Base-by-base conservation (phyloP, 768 basidiomycete genomes). In the Dioszegia aurantiaca region DNA sequence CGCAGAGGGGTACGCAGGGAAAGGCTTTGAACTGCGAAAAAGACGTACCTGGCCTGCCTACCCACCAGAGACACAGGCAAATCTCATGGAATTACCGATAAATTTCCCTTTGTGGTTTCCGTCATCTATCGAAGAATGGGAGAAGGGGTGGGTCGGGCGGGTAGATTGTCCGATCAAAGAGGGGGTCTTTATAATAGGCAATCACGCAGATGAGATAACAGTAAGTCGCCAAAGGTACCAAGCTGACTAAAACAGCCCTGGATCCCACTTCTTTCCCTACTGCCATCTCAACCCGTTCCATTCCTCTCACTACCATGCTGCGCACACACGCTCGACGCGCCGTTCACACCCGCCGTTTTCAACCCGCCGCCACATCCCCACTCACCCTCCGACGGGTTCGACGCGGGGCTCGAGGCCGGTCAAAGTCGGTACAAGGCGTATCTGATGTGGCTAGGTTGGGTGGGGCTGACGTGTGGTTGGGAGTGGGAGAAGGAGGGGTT, bases 151-250 rank as follows among this genome's bases (percentile, higher is more conserved):
- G 73, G 23, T 30, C 16, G 63, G 63, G 1, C 59, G 61, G 52
- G 61, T 61, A 4, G 41, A 52, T 2, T 67, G 78, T 26, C 73
- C 74, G 47, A 72, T 84, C 49, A 69, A 68, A 8, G 78, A 79
- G 0, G 84, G 81, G 0, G 77, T 80, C 2, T 98, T 95, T 77
- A 77, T 98, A 57, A 87, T 98, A 48, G 91, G 89, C 9, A 97
- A 97, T 78, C 94, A 98, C 75, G 88, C 93, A 0, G 94, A 98
- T 78, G 94, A 98, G 67, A 80, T 98, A 17, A 93, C 93, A 12
- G 76, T 77, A 31, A 59, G 74, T 47, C 23, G 16, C 27, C n/a
- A 37, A 26, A 16, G 17, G 28, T 52, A 8, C 36, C 14, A 6
- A 4, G 44, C 55, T 57, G 28, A 57, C n/a, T 47, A 27, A 10